Conservation (phyloP, 495 filamentous ascomycete genomes). For the Podospora conica region DNA sequence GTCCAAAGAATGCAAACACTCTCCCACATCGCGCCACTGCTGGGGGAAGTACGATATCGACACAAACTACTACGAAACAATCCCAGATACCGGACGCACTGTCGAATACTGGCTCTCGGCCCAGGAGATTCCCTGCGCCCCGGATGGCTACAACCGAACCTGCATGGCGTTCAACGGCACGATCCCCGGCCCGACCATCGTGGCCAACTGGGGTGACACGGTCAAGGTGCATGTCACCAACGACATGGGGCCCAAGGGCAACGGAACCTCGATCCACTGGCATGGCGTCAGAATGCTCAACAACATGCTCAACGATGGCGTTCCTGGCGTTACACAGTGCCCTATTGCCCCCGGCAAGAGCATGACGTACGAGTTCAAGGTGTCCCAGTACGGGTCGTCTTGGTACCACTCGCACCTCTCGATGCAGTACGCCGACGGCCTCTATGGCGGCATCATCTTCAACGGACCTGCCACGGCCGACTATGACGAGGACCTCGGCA, state of each 20-base stretch:
- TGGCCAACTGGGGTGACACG: constrained; percentile 47
- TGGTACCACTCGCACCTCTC: constrained; percentile 56
- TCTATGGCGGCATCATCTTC: constrained; percentile 43
- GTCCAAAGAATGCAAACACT: constrained; percentile 6
- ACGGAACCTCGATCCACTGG: constrained; percentile 37
- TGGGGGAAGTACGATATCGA: constrained; percentile 24
- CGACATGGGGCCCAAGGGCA: constrained; percentile 17
- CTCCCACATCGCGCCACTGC: constrained; percentile 14
- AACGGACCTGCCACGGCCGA: constrained; percentile 28
- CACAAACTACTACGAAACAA: constrained; percentile 25
- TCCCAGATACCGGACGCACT: constrained; percentile 13
- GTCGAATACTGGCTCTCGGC: constrained; percentile 27
- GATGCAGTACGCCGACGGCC: constrained; percentile 45
- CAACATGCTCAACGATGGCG: constrained; percentile 40
- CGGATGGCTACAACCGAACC: constrained; percentile 49
- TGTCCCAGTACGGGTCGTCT: constrained; percentile 47
- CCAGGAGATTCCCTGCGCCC: constrained; percentile 29
- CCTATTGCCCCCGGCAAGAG: constrained; percentile 41
- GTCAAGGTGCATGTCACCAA: constrained; percentile 48
- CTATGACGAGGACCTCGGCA: constrained; percentile 38
- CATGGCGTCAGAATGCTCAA: constrained; percentile 30
- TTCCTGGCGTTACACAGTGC: constrained; percentile 42
- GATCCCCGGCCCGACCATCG: constrained; percentile 50
- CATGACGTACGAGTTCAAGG: constrained; percentile 48
- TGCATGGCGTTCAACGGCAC: constrained; percentile 53